Base-by-base conservation (phyloP, 768 basidiomycete species). In the Gyrodon lividus region DNA sequence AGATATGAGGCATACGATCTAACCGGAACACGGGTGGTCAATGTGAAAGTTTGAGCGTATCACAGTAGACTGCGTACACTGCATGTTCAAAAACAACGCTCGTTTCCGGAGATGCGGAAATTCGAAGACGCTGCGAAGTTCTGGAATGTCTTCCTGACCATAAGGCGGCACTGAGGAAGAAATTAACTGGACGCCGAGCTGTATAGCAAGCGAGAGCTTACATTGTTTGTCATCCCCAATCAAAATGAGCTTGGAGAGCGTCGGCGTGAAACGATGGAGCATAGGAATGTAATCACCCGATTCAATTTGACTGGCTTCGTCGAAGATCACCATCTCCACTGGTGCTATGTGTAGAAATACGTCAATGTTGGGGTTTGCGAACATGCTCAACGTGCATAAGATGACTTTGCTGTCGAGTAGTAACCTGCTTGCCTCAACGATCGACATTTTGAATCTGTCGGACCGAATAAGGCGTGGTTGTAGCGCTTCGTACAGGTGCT, bases 1-100 rank as follows among this genome's bases (percentile, higher is more conserved):
- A 82, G 51, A 85, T 76, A 54, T 81, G 79, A 34, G 90, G 90
- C 87, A 92, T 89, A 5, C 91, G 84, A 59, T 92, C 91, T 92
- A 51, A 20, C 44, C 39, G 59, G 16, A 10, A 28, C 10, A 28
- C 28, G 0, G 48, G 33, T 48, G 30, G 34, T 54, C 37, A 59
- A 13, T 16, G 12, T 33, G 31, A 45, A 33, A 22, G 7, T 10
- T 7, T 38, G 14, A 8, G 13, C n/a, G 35, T 44, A 26, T 33
- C 26, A 16, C 12, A 14, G 20, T 23, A 3, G 10, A 28, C 24
- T 35, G 64, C 80, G 61, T 64, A 89, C 90, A 92, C 70, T 92
- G 89, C 0, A 76, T 89, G 59, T 87, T 69, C 8, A 92, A 70
- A 59, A 90, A 83, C 4, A 76, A 34, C 0, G 76, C 74, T 33